Evolutionary conservation across 2,329 filamentous ascomycete species (phyloP), one percentile per base, ranked within the genome.

Genomic region (Curvularia hawaiiensis): DNA sequence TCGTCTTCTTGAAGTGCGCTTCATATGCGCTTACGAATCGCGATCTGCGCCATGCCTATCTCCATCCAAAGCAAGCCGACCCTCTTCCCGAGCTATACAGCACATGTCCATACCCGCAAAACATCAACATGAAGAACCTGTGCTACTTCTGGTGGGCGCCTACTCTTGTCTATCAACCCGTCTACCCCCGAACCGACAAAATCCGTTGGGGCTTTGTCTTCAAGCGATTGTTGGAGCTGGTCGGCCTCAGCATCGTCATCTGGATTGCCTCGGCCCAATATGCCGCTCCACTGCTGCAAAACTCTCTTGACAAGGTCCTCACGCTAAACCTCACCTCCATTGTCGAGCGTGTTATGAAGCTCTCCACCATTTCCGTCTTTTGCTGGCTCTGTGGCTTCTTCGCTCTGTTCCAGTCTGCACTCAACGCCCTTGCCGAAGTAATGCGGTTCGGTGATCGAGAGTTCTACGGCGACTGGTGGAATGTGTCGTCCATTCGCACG

Each of bases 391-490:
- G 93, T 1, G 94, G 95, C 6, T 99, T 99, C 83, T 98, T 97
- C 70, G 95, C 94, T 2, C 79, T 98, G 14, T 99, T 99, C 79
- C 95, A 99, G 73, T 94, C 91, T 1, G 88, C 91, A 60, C 81
- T 99, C 49, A 99, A 99, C 71, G 92, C 92, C 0, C 81, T 98
- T 20, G 94, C 94, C 3, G 95, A 99, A 76, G 80, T 98, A 12
- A 90, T 92, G 81, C 84, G 85, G 43, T 99, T 99, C 70, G 95
- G 90, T 18, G 95, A 99, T 75, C 86, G 95, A 30, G 90, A 93
- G 51, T 99, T 99, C 76, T 99, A 99, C 76, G 89, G 91, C 38
- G 92, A 97, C 71, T 99, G 95, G 95, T 99, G 95, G 95, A 99
- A 99, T 73, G 74, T 75, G 3, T 69, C 88, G 53, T 92, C 88